Conservation (phyloP, 805 yeast genomes). For the Novakomyces olei region DNA sequence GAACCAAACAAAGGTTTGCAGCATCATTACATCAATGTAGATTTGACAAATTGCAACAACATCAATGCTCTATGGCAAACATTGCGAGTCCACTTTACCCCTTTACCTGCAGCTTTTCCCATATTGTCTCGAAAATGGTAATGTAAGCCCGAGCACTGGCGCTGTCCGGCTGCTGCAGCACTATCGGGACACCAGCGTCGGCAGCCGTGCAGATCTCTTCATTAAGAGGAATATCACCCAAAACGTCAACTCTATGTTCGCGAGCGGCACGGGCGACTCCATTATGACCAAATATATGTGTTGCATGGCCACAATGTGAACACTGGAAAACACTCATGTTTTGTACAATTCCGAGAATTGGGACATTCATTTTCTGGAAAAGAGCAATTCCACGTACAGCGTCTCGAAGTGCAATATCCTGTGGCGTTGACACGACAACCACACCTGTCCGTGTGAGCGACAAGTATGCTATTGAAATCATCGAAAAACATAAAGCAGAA, state of each 20-base stretch:
- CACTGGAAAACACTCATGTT: constrained; percentile 64
- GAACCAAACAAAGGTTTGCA: no score
- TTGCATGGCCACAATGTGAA: constrained; percentile 51
- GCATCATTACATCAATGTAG: no score
- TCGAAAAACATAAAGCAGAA: no score
- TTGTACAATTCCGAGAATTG: constrained; percentile 55
- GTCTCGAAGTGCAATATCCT: constrained; percentile 61
- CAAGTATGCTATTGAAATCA: no score
- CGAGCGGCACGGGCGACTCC: constrained; percentile 33
- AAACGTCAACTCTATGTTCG: constrained; percentile 24
- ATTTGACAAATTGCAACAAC: no score
- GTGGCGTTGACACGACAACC: constrained; percentile 65
- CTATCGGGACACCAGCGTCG: constrained; percentile 46
- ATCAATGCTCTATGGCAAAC: no score
- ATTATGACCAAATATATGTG: constrained; percentile 51
- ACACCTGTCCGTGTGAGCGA: no score
- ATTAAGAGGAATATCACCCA: constrained; percentile 49
- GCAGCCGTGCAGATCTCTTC: constrained; percentile 36
- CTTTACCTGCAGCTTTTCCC: no score
- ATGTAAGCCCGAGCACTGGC: constrained; percentile 23
- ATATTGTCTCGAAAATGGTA: no score
- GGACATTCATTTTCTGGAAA: constrained; percentile 51
- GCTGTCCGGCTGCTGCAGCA: constrained; percentile 22
- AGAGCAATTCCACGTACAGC: constrained; percentile 60
- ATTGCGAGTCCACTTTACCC: no score